These are phyloP conservation scores for Selenicereus undatus DNA, from an alignment of 148 eudicot genomes.

Conservation along the genomic window DNA sequence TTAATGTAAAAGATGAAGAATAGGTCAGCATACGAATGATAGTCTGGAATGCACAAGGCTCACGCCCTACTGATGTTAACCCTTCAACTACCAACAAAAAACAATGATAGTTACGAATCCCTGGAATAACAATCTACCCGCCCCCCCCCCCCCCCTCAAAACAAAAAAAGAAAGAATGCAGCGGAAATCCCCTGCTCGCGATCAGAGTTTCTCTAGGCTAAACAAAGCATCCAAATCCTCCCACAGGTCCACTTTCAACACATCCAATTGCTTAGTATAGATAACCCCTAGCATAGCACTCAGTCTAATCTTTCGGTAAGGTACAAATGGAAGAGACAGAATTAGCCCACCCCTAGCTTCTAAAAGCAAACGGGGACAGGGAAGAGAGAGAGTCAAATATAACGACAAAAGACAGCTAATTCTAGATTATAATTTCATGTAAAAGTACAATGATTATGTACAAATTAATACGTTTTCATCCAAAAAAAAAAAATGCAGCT, in stretches of 20 bases:
- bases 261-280: neutral
- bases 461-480: constrained; percentile 6
- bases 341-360: neutral
- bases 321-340: neutral
- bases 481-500: neutral
- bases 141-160: neutral
- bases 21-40: constrained; percentile 5
- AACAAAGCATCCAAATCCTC: neutral
- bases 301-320: neutral
- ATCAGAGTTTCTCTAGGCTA: neutral
- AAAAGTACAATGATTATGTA: constrained; percentile 3
- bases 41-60: too few relatives aligned
- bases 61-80: constrained; percentile 10
- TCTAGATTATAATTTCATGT: constrained; percentile 7
- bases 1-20: neutral
- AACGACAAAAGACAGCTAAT: neutral
- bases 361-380: neutral
- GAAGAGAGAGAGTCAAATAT: neutral
- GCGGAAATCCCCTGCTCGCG: too few relatives aligned
- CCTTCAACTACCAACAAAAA: constrained; percentile 8
- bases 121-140: neutral
- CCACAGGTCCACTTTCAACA: neutral
- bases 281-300: neutral
- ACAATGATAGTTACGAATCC: neutral
- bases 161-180: too few relatives aligned